A percentile compares a stretch with the other conserved stretches of the same genome.
Evolutionary conservation across 768 basidiomycete species (phyloP).

Genomic region (Phylloporus rhodoxanthus): DNA sequence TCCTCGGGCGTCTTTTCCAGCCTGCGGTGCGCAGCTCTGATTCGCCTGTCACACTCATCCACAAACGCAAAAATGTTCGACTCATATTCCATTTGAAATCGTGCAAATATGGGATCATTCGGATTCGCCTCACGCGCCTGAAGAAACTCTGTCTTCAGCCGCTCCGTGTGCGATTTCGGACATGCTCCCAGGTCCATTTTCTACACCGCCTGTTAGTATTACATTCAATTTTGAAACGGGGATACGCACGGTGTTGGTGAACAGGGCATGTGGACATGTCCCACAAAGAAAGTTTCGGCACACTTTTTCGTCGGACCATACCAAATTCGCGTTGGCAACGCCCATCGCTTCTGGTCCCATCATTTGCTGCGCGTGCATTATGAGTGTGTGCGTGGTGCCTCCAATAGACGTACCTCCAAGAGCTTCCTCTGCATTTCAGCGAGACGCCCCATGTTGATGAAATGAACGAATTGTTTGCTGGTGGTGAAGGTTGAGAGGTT

Average conservation of each 20-base stretch:
- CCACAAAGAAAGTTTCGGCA: constrained; percentile 98
- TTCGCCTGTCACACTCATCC: constrained; percentile 96
- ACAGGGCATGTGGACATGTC: constrained; percentile 95
- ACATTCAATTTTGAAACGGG: not conserved
- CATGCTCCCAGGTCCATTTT: constrained; percentile 99
- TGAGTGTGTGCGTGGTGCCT: not conserved
- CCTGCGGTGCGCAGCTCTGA: constrained; percentile 87
- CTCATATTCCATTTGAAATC: constrained; percentile 95
- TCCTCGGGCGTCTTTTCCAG: constrained; percentile 99
- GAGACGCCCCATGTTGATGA: constrained; percentile 75
- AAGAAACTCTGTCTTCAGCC: constrained; percentile 85
- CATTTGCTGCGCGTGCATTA: constrained; percentile 72
- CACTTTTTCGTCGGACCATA: constrained; percentile 95
- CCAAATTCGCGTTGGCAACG: constrained; percentile 83
- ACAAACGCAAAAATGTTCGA: constrained; percentile 93
- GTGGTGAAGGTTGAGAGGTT: constrained; percentile 10
- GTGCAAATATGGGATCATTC: constrained; percentile 71
- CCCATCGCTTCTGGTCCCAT: constrained; percentile 99
- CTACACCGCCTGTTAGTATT: constrained; percentile 26
- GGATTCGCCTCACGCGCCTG: constrained; percentile 73
- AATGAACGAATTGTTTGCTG: constrained; percentile 3
- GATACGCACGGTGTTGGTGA: constrained; percentile 88
- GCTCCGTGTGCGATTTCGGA: constrained; percentile 92
- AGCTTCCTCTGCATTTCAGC: constrained; percentile 99
- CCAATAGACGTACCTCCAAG: constrained; percentile 48